phyloP scores from a whole-genome alignment of 2,329 filamentous ascomycete genomes.

The Calonectria naviculata region DNA sequence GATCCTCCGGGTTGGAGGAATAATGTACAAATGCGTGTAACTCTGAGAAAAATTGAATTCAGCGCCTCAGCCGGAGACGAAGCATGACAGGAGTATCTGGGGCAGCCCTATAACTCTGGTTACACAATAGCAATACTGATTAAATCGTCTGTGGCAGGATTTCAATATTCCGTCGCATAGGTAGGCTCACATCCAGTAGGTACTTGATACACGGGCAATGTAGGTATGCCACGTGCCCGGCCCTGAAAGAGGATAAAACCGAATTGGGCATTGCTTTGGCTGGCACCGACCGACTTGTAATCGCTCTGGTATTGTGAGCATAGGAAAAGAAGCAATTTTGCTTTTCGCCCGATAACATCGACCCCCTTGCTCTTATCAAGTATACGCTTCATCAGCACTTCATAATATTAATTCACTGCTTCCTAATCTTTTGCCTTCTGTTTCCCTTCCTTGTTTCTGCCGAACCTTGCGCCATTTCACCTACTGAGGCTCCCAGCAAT shows the following conservation, averaged over 20 bases:
- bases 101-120: neutral
- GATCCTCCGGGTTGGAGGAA: neutral
- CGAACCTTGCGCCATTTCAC: neutral
- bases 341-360: neutral
- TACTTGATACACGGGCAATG: neutral
- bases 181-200: too few relatives aligned
- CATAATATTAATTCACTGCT: neutral
- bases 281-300: neutral
- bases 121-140: neutral
- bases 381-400: neutral
- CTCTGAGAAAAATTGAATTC: neutral
- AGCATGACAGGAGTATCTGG: neutral
- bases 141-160: neutral
- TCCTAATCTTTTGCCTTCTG: neutral
- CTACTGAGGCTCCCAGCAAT: conserved; percentile 12
- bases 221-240: neutral
- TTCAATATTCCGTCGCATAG: neutral
- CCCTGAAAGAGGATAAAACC: neutral
- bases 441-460: neutral
- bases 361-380: neutral
- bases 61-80: neutral
- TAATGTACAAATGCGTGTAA: neutral
- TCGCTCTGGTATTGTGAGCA: neutral
- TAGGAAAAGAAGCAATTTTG: neutral
- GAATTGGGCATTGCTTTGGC: neutral